Base-by-base conservation (phyloP, 495 filamentous ascomycete species). In the Penicillium diatomitis region DNA sequence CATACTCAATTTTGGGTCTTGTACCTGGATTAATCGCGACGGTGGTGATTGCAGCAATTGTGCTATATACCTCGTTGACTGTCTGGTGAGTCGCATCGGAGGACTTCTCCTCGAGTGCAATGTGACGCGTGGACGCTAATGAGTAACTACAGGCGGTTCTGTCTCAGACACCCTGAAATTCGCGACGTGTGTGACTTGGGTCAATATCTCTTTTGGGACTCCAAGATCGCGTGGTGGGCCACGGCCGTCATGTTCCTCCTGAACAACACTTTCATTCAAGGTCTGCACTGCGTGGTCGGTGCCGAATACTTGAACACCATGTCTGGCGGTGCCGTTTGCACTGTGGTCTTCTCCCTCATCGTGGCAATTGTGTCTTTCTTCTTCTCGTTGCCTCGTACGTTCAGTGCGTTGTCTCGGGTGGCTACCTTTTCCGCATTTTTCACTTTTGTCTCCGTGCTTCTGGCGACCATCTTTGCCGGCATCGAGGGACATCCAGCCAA, bases 151-250 rank as follows among this genome's bases (percentile, higher is more conserved):
- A 83, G 81, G 88, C 79, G 84, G 62, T 94, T 91, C 59, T 94
- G 88, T 64, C 65, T 95, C 43, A 79, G 88, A 33, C 86, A 95
- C 60, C 88, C 88, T 3, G 85, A 95, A 65, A 79, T 91, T 35
- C 82, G 85, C 53, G 88, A 95, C 69, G 86, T 95, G 12, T 95
- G 88, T 58, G 88, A 95, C 61, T 86, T 95, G 58, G 88, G 88
- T 10, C 87, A 92, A 64, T 86, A 87, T 76, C 73, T 95, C 7
- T 92, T 90, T 69, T 90, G 83, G 79, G 77, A 80, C 53, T 80
- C 84, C 58, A 79, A 76, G 50, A 82, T 81, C 73, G 88, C 82
- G 0, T 95, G 87, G 86, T 95, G 83, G 66, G 71, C 78, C 37
- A 95, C 88, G 0, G 88, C 86, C 3, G 69, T 86, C 55, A 91